Evolutionary conservation across 257 asterid species (phyloP).

Genomic region (Fraxinus excelsior): DNA sequence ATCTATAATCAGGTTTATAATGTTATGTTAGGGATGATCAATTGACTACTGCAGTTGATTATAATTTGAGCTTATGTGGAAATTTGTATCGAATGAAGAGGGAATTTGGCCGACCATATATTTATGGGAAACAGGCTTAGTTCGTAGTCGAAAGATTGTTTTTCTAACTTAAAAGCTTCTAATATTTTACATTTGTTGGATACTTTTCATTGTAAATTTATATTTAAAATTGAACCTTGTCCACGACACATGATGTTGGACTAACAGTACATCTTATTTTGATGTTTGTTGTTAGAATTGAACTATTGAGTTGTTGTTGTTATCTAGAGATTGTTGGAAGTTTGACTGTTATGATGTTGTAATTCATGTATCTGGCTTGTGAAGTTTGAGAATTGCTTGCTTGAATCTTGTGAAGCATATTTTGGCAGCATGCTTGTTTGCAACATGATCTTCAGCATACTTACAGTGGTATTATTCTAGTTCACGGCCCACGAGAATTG

Average conservation of each 20-base stretch:
- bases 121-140: background rate
- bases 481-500: background rate
- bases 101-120: background rate
- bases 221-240: background rate
- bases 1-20: background rate
- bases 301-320: background rate
- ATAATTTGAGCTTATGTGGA: background rate
- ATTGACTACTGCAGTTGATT: background rate
- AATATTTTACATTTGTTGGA: background rate
- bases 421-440: background rate
- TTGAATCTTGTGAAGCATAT: background rate
- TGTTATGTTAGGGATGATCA: background rate
- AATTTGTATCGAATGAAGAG: background rate
- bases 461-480: background rate
- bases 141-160: background rate
- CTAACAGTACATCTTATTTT: background rate
- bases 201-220: background rate
- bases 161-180: background rate
- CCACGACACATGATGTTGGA: background rate
- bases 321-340: background rate
- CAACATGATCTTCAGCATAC: background rate
- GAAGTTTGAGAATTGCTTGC: background rate
- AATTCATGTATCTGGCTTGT: background rate
- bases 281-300: background rate
- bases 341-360: background rate